Conservation (phyloP, 1,284 basidiomycete genomes). For the Sutorius eximius region DNA sequence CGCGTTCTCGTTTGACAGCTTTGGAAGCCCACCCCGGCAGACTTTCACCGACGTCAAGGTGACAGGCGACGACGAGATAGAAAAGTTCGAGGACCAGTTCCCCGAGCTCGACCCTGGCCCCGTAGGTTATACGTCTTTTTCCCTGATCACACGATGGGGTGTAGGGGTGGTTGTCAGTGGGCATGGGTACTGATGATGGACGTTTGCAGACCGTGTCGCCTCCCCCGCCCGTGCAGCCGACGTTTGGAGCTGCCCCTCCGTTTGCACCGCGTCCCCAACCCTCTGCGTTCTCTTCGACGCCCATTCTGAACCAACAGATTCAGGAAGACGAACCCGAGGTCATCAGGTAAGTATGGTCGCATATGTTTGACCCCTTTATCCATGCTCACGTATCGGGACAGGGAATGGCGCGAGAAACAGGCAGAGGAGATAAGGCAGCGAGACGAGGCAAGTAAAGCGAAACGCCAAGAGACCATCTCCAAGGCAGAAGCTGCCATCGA, state of each 20-base stretch:
- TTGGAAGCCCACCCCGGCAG: constrained; percentile 49
- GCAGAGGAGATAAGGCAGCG: constrained; percentile 80
- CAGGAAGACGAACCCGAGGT: constrained; percentile 87
- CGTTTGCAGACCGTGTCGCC: constrained; percentile 29
- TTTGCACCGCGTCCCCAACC: constrained; percentile 76
- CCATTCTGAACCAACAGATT: constrained; percentile 67
- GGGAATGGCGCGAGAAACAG: constrained; percentile 88
- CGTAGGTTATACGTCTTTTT: constrained; percentile 51
- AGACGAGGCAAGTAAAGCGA: constrained; percentile 77
- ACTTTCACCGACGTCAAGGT: constrained; percentile 63
- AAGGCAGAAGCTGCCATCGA: constrained; percentile 94
- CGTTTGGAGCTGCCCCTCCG: constrained; percentile 50
- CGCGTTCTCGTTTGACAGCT: constrained; percentile 66
- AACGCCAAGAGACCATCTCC: constrained; percentile 83
- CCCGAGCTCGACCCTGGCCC: constrained; percentile 75
- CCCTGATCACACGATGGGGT: not conserved
- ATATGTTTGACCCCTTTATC: too few species aligned
- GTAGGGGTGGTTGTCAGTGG: not conserved
- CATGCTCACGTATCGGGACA: constrained; percentile 30
- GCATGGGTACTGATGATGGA: constrained; percentile 9
- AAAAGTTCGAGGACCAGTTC: constrained; percentile 90
- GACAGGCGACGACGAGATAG: constrained; percentile 85
- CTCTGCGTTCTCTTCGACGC: constrained; percentile 66
- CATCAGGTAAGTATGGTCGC: constrained; percentile 53
- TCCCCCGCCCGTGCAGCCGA: constrained; percentile 36